Percentiles rank a stretch among this genome's conserved stretches.
Evolutionary conservation across 371 early-diverging fungal genomes (phyloP).

Genomic region (Apophysomyces variabilis): DNA sequence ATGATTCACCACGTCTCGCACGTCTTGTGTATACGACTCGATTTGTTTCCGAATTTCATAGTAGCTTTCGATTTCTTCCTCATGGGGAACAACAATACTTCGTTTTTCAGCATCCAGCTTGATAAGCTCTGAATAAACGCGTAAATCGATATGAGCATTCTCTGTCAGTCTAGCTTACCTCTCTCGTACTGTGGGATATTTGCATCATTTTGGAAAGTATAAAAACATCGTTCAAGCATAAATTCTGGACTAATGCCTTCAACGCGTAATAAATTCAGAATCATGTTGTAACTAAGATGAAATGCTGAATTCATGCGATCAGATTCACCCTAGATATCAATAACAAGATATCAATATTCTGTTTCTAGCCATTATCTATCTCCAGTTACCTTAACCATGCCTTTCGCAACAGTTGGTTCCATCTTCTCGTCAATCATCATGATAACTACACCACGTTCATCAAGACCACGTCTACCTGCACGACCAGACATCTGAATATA

Average conservation of each 20-base stretch:
- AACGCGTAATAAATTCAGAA: conserved; percentile 97
- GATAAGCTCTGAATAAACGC: conserved; percentile 39
- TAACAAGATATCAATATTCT: background rate
- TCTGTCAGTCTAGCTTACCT: conserved; percentile 24
- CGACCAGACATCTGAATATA: conserved; percentile 99
- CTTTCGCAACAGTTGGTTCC: conserved; percentile 92
- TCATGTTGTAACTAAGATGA: conserved; percentile 99
- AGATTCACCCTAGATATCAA: conserved; percentile 67
- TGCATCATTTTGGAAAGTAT: conserved; percentile 94
- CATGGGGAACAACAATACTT: conserved; percentile 66
- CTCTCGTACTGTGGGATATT: conserved; percentile 80
- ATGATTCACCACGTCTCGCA: conserved; percentile 81
- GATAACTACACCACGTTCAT: conserved; percentile 98
- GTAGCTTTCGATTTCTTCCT: conserved; percentile 73
- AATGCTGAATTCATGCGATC: conserved; percentile 98
- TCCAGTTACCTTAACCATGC: conserved; percentile 80
- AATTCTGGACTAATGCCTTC: conserved; percentile 97
- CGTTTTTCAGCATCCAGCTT: conserved; percentile 64
- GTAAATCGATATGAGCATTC: background rate
- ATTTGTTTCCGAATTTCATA: conserved; percentile 81
- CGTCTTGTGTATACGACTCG: conserved; percentile 64
- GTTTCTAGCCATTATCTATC: background rate
- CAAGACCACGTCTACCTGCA: conserved; percentile 97
- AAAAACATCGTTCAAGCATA: conserved; percentile 95
- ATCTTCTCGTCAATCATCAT: conserved; percentile 97